Evolutionary conservation across 78 protist species (phyloP), one percentile per base, ranked within the genome.

Genomic region (Tieghemostelium lacteum): DNA sequence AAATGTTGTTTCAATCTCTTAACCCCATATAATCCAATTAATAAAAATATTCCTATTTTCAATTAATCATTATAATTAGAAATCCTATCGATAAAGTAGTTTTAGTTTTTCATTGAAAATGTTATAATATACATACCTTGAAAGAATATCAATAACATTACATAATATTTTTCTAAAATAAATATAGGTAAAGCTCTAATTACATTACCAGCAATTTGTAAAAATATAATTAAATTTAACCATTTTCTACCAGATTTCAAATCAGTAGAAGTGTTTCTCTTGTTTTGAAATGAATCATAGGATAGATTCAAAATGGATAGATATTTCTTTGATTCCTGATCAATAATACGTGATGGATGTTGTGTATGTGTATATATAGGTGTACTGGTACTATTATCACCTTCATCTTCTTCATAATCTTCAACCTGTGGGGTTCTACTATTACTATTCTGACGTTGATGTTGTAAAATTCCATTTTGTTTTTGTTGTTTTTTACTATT

Each of bases 11-110:
- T 83, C 62, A 83, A 69, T 69, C 45, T 83, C n/a, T 83, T 83
- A 26, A 60, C 72, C 22, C 91, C 91, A 83, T 83, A 83, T 83
- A 78, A 83, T 29, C 91, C 91, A 37, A 83, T 33, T 34, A 83
- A 28, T 83, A 83, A 69, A 69, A 83, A 83, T 66, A 83, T 8
- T 36, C 78, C 91, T 83, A 60, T 31, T 29, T n/a, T n/a, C n/a
- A n/a, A 16, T 19, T 22, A 55, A 24, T 52, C 66, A 69, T 7
- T 29, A n/a, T 26, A 52, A 14, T 42, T 39, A 65, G 33, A 54
- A 49, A 29, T n/a, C 29, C 3, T 61, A 61, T 5, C 19, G 6
- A 45, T 14, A 2, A 20, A 40, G 2, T 66, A 52, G 3, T 66
- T 34, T 31, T 37, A 37, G n/a, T 37, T n/a, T 5, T 22, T 49